phyloP scores from a whole-genome alignment of 208 protist species.

The Wallacemonas collosoma region DNA sequence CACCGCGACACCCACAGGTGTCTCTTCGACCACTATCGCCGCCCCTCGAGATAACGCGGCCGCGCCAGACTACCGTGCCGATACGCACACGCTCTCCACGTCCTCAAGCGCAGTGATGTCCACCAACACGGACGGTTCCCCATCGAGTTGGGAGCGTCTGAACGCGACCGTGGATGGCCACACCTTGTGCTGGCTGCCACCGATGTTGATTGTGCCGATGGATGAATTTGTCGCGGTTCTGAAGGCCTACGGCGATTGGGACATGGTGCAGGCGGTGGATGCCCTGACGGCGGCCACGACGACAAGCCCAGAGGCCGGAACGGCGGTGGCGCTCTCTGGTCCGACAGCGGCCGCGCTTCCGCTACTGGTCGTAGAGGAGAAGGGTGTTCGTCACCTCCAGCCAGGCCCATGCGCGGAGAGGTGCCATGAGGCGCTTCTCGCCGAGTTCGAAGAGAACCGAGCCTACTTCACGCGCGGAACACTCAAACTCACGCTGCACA shows the following conservation, averaged over 20 bases:
- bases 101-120: neutral
- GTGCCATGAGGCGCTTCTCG: constrained; percentile 45
- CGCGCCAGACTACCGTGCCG: no score
- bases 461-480: constrained; percentile 57
- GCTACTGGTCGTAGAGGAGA: constrained; percentile 47
- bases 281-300: constrained; percentile 13
- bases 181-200: constrained; percentile 42
- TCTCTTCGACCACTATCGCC: neutral
- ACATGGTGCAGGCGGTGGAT: constrained; percentile 26
- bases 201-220: constrained; percentile 68
- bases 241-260: constrained; percentile 38
- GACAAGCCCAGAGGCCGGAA: neutral
- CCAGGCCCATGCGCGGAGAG: constrained; percentile 39
- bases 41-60: no score
- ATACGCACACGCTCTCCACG: no score
- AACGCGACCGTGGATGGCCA: constrained; percentile 12
- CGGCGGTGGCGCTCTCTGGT: neutral
- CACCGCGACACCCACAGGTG: neutral
- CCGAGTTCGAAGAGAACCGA: constrained; percentile 36
- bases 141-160: neutral
- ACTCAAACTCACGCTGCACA: constrained; percentile 65
- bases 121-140: neutral
- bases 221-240: constrained; percentile 63
- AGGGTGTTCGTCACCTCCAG: constrained; percentile 42
- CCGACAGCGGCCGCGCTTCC: neutral